Evolutionary conservation across 1,284 basidiomycete species (phyloP), one percentile per base, ranked within the genome.

Genomic region (Cryptococcus neoformans): DNA sequence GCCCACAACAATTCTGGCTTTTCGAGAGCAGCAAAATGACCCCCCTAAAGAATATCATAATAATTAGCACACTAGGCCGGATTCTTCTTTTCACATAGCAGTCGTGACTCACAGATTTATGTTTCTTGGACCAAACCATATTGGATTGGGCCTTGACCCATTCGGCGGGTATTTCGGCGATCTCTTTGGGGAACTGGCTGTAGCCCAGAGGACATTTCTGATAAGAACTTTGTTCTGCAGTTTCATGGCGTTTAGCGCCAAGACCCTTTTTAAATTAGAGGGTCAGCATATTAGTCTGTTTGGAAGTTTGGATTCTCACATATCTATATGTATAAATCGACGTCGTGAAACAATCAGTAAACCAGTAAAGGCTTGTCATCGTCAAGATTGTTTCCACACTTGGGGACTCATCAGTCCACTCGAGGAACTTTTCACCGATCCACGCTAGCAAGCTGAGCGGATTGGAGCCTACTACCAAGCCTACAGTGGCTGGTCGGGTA

Each of bases 21-120:
- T 63, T 81, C 81, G 37, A 80, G 64, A 1, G 79, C 79, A 2
- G 80, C 68, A 53, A 80, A 74, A 57, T 80, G 79, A 0, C 76
- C 78, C 9, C 9, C 77, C 62, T 70, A 48, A 12, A 38, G 21
- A 21, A 21, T 21, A 21, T 21, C 21, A 21, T 21, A 21, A 21
- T 21, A 8, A 12, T 12, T 21, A 44, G n/a, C 40, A 11, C 40
- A 14, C 42, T 21, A 44, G n/a, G 11, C 42, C 21, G 21, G 21
- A 21, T 21, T 21, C 21, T 21, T 21, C 21, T 21, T 21, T 21
- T 21, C 21, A 21, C 21, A 21, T 21, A 21, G 21, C 21, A 21
- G 21, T 21, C 21, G 17, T 11, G 16, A 58, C 58, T 50, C 34
- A 59, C 59, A 36, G 55, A 7, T 39, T 55, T 50, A 41, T 60